Percentiles rank a stretch among this genome's conserved stretches.
Evolutionary conservation across 1,139 yeast species (phyloP).

Genomic region (Wickerhamiella infanticola): DNA sequence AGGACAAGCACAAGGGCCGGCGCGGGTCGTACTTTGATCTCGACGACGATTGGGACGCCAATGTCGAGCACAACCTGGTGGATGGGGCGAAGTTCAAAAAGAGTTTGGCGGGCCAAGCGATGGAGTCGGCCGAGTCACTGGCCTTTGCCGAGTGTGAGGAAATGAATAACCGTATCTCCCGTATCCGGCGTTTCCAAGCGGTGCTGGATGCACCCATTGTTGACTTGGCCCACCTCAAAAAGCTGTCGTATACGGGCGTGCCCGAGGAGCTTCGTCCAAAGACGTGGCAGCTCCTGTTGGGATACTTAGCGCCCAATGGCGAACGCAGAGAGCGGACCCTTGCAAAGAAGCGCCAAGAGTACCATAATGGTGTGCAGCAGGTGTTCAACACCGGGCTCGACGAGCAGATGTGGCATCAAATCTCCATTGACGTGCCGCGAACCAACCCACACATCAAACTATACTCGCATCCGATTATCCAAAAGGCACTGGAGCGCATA

Average conservation of each 20-base stretch:
- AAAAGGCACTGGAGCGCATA: slow-evolving; percentile 59
- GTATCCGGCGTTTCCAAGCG: slow-evolving; percentile 52
- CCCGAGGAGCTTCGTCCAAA: slow-evolving; percentile 70
- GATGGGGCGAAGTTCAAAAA: neutral
- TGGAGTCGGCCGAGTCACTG: slow-evolving; percentile 18
- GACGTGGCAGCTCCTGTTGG: slow-evolving; percentile 80
- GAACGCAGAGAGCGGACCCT: slow-evolving; percentile 57
- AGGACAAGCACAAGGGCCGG: slow-evolving; percentile 8
- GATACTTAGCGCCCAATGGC: slow-evolving; percentile 77
- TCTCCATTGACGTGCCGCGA: slow-evolving; percentile 86
- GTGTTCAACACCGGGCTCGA: slow-evolving; percentile 49
- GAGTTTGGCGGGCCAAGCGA: neutral
- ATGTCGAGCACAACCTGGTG: slow-evolving; percentile 35
- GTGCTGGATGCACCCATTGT: slow-evolving; percentile 48
- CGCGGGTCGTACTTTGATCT: slow-evolving; percentile 31
- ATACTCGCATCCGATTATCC: slow-evolving; percentile 56
- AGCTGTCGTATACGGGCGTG: slow-evolving; percentile 87
- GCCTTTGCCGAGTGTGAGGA: slow-evolving; percentile 37
- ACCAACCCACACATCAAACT: slow-evolving; percentile 76
- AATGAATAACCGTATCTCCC: slow-evolving; percentile 41
- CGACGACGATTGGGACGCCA: slow-evolving; percentile 92
- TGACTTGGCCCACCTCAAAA: slow-evolving; percentile 50
- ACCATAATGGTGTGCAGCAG: slow-evolving; percentile 50
- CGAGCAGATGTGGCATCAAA: slow-evolving; percentile 86
- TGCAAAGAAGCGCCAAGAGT: slow-evolving; percentile 72